Conservation (phyloP, 2,329 filamentous ascomycete species). For the Exophiala alcalophila region DNA sequence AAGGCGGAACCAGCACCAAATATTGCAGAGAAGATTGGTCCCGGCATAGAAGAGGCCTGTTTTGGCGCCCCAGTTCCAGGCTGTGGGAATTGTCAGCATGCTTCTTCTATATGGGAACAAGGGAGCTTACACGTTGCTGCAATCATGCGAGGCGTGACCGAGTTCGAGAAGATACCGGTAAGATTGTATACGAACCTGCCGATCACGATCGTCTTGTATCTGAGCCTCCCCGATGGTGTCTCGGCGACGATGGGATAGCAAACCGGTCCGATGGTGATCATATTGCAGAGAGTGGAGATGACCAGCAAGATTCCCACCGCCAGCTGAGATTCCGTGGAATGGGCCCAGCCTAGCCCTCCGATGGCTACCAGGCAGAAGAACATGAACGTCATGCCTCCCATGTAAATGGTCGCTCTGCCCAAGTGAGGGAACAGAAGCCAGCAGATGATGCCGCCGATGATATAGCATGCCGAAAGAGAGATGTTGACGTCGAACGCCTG, state of each 20-base stretch:
- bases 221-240: constrained; percentile 53
- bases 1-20: constrained; percentile 35
- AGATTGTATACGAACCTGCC: constrained; percentile 54
- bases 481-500: constrained; percentile 44
- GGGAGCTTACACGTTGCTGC: constrained; percentile 18
- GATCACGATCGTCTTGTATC: constrained; percentile 55
- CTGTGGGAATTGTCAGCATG: background rate
- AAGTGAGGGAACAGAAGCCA: constrained; percentile 43
- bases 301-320: constrained; percentile 44
- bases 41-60: constrained; percentile 37
- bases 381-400: constrained; percentile 41
- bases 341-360: constrained; percentile 35
- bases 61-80: constrained; percentile 36
- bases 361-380: constrained; percentile 40
- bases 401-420: constrained; percentile 44
- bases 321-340: constrained; percentile 28
- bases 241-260: constrained; percentile 55
- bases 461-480: constrained; percentile 41
- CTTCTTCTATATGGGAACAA: too few relatives aligned
- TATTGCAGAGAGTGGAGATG: constrained; percentile 55
- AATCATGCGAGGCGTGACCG: constrained; percentile 36
- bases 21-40: constrained; percentile 29
- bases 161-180: constrained; percentile 47
- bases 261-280: constrained; percentile 54
- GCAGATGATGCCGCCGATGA: constrained; percentile 41